Evolutionary conservation across 257 asterid species (phyloP), one percentile per base, ranked within the genome.

Genomic region (Petunia secreta): DNA sequence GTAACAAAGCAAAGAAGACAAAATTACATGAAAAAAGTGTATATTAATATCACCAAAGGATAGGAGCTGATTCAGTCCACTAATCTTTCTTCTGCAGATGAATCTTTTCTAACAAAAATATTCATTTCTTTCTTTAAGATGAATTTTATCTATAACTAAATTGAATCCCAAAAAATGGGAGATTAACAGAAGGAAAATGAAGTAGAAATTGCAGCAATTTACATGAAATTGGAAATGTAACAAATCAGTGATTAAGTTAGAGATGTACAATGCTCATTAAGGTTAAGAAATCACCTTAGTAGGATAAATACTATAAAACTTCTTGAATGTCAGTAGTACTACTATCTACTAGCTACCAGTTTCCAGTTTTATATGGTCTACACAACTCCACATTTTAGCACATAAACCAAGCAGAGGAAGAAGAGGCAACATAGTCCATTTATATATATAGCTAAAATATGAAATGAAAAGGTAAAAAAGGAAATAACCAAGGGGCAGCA

Each of bases 221-320:
- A 87, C 87, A 88, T 54, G 85, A 69, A 82, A 57, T 68, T 71
- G 77, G 75, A 69, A 75, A 66, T 80, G 82, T 69, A 59, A 79
- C 85, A 76, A 54, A 53, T 50, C 16, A 39, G 62, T 53, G 44
- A 54, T 71, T 13, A 60, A 79, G 68, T 84, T 64, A 52, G 82
- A 85, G 79, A 82, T 82, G 74, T 82, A 79, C 83, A 83, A 50
- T 69, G 78, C 77, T 83, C 79, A 38, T 79, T 50, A 80, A 80
- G 80, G 82, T 87, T 44, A 52, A 44, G 62, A 80, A 75, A 77
- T 80, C 80, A 84, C 87, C 89, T 85, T 57, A 62, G 13, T 11
- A 52, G 78, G 78, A 25, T 25, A 25, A 25, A 25, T 25, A 25
- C 25, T 25, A 25, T 25, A 25, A 25, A 25, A 25, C 25, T 25